Percentiles rank a stretch among this genome's conserved stretches.
phyloP scores from a whole-genome alignment of 208 protist genomes.

The Tritrichomonas foetus region DNA sequence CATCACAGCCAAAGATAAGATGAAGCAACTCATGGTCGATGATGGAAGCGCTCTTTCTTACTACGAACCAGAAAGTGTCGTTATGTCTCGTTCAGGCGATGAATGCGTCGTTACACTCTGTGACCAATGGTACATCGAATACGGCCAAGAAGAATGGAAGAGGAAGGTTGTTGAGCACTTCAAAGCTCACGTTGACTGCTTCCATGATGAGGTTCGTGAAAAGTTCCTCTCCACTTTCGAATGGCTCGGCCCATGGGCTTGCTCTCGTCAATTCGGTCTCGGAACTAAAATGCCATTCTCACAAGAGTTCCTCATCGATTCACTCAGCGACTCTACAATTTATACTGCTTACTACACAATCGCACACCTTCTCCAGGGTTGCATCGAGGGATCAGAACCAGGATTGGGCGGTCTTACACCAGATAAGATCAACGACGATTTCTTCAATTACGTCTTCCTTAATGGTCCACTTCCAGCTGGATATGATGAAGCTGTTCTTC shows the following conservation, averaged over 20 bases:
- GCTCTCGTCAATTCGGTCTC: constrained; percentile 96
- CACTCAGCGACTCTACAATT: constrained; percentile 99
- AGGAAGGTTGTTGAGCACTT: constrained; percentile 71
- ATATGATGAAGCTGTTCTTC: neutral
- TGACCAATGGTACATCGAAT: constrained; percentile 94
- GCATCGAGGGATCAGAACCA: neutral
- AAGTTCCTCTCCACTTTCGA: constrained; percentile 81
- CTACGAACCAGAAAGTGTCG: constrained; percentile 85
- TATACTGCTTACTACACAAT: constrained; percentile 99
- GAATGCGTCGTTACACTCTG: constrained; percentile 95
- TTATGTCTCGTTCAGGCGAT: constrained; percentile 95
- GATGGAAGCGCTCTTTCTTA: constrained; percentile 54
- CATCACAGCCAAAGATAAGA: constrained; percentile 75
- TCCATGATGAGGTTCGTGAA: constrained; percentile 74
- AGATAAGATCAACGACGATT: neutral
- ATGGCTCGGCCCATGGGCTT: constrained; percentile 98
- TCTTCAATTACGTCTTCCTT: constrained; percentile 37
- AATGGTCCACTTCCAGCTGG: constrained; percentile 28
- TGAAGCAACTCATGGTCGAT: constrained; percentile 52
- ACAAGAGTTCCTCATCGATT: constrained; percentile 94
- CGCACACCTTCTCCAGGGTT: constrained; percentile 65
- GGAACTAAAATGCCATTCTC: constrained; percentile 94
- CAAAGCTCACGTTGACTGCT: constrained; percentile 76
- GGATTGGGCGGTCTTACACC: neutral
- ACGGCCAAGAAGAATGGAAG: constrained; percentile 93